Base-by-base conservation (phyloP, 345 rosid species). In the Linum trigynum region DNA sequence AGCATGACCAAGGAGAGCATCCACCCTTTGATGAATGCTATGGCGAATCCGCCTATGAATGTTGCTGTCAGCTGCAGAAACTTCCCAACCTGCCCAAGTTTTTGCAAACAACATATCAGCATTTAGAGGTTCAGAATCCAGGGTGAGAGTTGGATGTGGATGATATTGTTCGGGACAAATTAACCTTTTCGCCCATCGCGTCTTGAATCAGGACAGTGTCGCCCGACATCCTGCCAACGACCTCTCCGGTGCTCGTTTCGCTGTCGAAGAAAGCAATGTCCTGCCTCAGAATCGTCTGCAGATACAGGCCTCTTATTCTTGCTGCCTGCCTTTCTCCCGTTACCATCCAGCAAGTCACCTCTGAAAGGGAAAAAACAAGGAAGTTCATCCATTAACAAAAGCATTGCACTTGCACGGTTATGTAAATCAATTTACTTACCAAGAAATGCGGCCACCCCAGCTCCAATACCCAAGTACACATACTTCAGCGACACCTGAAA, bases 1-100 rank as follows among this genome's bases (percentile, higher is more conserved):
- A 70, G 11, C 78, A 74, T 69, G 42, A 74, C 77, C 32, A 69
- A 55, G 10, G 77, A 36, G 62, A 74, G 66, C 55, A 65, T 14
- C 77, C 77, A 74, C 16, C 78, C 78, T 74, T 74, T 74, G 43
- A 41, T 35, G 39, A 74, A 74, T 51, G 78, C 74, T 58, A 74
- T 63, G 6, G 11, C 5, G 35, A 74, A 74, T 39, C 78, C 78
- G 9, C 78, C 74, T 5, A 74, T 35, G 56, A 70, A 74, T 57
- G 78, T 66, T 57, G 78, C 61, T 60, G 63, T 37, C 56, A 74
- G 68, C 65, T 65, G 70, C 68, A 61, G 74, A 62, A 59, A 57
- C 60, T 57, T 57, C 11, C 60, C 60, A 57, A 57, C 60, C 60
- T 57, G 60, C 5, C 37, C 32, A 15, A n/a, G 32, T 1, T 9